Percentiles rank a stretch among this genome's conserved stretches.
phyloP scores from a whole-genome alignment of 2,329 filamentous ascomycete genomes.

The Beauveria varroae region DNA sequence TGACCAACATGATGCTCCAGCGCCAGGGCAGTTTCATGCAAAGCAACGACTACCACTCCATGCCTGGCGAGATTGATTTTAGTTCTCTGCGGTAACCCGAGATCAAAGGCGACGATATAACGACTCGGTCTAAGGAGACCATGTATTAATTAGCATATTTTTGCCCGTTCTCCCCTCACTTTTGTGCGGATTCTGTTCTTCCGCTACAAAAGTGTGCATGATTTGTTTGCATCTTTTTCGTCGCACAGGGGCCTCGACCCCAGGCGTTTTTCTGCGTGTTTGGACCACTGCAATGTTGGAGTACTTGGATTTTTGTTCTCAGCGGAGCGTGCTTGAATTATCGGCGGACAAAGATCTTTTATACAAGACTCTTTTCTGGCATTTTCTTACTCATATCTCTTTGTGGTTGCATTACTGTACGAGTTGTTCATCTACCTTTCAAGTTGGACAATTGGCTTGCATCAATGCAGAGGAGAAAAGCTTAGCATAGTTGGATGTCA shows the following conservation, averaged over 20 bases:
- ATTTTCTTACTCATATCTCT: not conserved
- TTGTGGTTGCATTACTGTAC: not conserved
- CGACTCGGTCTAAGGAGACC: not conserved
- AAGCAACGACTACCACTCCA: constrained; percentile 2
- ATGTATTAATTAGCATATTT: not conserved
- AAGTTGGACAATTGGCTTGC: not conserved
- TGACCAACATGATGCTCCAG: constrained; percentile 23
- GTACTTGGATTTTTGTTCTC: not conserved
- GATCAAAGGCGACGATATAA: not conserved
- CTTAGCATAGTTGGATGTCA: not conserved
- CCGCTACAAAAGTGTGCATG: not conserved
- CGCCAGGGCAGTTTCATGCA: constrained; percentile 27
- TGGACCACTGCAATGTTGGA: not conserved
- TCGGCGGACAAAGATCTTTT: not conserved
- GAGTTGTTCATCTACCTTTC: constrained; percentile 11
- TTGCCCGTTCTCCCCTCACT: not conserved
- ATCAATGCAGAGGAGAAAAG: not conserved
- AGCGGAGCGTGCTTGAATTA: constrained; percentile 1
- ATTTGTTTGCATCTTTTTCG: not conserved
- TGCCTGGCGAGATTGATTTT: constrained; percentile 6
- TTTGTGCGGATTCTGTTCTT: not conserved
- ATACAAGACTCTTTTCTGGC: not conserved
- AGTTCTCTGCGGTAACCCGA: constrained; percentile 18
- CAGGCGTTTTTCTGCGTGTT: not conserved
- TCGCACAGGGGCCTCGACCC: not conserved